Percentiles rank a stretch among this genome's conserved stretches.
Conservation (phyloP, 192 early-diverging fungal species). For the Gaertneriomyces semiglobifer region DNA sequence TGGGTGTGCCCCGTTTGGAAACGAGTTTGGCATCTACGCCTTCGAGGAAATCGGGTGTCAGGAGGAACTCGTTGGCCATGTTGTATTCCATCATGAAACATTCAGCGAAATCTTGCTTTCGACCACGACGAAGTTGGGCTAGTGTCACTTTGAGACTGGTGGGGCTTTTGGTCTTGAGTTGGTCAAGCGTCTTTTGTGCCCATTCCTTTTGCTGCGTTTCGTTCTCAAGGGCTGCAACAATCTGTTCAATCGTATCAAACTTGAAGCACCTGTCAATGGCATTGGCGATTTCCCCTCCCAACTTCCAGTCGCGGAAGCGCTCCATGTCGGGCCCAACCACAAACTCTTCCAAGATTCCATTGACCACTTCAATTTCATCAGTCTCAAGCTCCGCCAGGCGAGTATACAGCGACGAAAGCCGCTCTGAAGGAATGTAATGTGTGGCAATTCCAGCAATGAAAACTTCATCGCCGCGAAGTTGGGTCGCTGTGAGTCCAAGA, state of each 20-base stretch:
- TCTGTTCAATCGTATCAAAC: conserved; percentile 75
- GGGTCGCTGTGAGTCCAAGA: conserved; percentile 81
- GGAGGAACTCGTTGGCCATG: conserved; percentile 73
- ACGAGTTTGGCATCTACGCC: conserved; percentile 80
- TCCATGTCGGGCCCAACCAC: conserved; percentile 45
- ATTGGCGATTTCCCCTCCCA: conserved; percentile 48
- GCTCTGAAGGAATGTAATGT: conserved; percentile 88
- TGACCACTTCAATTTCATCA: conserved; percentile 72
- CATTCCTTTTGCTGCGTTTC: conserved; percentile 62
- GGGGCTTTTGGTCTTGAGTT: conserved; percentile 71
- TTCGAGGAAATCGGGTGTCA: conserved; percentile 80
- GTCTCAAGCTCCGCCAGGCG: conserved; percentile 78
- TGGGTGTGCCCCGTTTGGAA: conserved; percentile 56
- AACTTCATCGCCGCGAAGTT: conserved; percentile 78
- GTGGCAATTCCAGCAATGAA: conserved; percentile 91
- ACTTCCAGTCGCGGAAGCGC: conserved; percentile 30
- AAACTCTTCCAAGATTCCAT: conserved; percentile 89
- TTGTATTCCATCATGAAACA: conserved; percentile 86
- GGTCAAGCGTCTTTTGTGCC: conserved; percentile 64
- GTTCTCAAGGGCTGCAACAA: conserved; percentile 74
- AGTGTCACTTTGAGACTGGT: conserved; percentile 85
- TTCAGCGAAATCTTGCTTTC: conserved; percentile 61
- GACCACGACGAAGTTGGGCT: conserved; percentile 73
- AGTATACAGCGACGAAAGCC: conserved; percentile 73
- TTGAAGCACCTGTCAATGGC: conserved; percentile 87